These are phyloP conservation scores for Brachypodium distachyon DNA, from an alignment of 202 grass and related monocot species.

Conservation along the genomic window DNA sequence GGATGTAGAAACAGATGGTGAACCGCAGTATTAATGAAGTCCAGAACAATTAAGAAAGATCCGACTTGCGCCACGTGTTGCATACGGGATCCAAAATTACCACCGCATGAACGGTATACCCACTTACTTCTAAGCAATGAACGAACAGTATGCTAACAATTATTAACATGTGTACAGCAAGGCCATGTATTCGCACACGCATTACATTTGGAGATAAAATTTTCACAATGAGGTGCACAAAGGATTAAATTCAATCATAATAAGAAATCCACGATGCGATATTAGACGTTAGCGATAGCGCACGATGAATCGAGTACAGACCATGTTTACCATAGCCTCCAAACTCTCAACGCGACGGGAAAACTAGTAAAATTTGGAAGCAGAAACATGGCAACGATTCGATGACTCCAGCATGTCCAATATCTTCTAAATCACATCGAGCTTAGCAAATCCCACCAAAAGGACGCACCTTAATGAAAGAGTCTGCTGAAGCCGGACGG, in stretches of 20 bases:
- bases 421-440: not conserved
- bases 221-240: not conserved
- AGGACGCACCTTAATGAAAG: slow-evolving; percentile 67
- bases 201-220: not conserved
- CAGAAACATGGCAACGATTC: not conserved
- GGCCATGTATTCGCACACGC: not conserved
- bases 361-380: not conserved
- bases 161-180: not conserved
- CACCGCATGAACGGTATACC: not conserved
- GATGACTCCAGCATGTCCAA: not conserved
- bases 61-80: not conserved
- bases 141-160: not conserved
- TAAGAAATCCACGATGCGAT: not conserved
- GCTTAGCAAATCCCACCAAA: slow-evolving; percentile 10
- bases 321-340: not conserved
- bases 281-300: not conserved
- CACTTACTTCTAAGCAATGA: not conserved
- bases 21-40: not conserved
- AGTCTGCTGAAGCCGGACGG: slow-evolving; percentile 32
- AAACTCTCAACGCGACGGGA: not conserved
- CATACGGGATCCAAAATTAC: not conserved
- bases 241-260: not conserved
- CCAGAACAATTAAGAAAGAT: not conserved
- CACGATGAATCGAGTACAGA: not conserved
- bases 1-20: not conserved